A percentile compares a stretch with the other conserved stretches of the same genome.
Evolutionary conservation across 2,329 filamentous ascomycete genomes (phyloP).

Genomic region (Colletotrichum sp.): DNA sequence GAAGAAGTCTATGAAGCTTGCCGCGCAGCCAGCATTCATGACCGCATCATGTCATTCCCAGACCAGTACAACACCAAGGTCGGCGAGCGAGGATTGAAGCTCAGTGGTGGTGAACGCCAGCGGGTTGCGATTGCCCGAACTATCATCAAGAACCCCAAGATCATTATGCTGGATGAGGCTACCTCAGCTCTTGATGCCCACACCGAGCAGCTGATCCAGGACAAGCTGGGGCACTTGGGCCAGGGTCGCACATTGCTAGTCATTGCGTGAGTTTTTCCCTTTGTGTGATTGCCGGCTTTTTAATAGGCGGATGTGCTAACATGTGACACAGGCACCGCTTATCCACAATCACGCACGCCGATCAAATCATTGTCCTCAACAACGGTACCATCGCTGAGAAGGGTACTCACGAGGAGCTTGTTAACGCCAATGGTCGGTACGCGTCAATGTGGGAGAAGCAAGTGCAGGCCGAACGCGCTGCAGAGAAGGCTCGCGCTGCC

Average conservation of each 20-base stretch:
- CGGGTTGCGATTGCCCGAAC: slow-evolving; percentile 92
- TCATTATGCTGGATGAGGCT: slow-evolving; percentile 93
- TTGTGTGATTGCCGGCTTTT: slow-evolving; percentile 15
- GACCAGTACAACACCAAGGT: slow-evolving; percentile 90
- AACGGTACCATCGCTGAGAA: slow-evolving; percentile 78
- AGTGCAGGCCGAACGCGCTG: slow-evolving; percentile 76
- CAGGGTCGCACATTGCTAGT: slow-evolving; percentile 90
- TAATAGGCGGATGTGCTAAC: slow-evolving; percentile 25
- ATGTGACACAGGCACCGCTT: slow-evolving; percentile 68
- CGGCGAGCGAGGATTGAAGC: slow-evolving; percentile 83
- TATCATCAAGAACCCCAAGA: slow-evolving; percentile 88
- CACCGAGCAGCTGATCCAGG: slow-evolving; percentile 92
- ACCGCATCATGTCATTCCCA: slow-evolving; percentile 87
- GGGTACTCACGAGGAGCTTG: slow-evolving; percentile 79
- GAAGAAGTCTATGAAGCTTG: slow-evolving; percentile 85
- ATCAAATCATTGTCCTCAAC: slow-evolving; percentile 82
- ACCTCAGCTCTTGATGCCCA: slow-evolving; percentile 91
- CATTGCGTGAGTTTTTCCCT: slow-evolving; percentile 72
- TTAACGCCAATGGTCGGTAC: slow-evolving; percentile 75
- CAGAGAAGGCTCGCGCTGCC: slow-evolving; percentile 58
- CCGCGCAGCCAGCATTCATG: slow-evolving; percentile 87
- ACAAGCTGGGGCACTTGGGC: slow-evolving; percentile 81
- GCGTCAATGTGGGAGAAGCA: slow-evolving; percentile 90
- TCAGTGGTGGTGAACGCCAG: slow-evolving; percentile 93
- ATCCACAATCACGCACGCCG: slow-evolving; percentile 84